Conservation (phyloP, 176 grass and related monocot genomes). For the Cenchrus fungigraminus region DNA sequence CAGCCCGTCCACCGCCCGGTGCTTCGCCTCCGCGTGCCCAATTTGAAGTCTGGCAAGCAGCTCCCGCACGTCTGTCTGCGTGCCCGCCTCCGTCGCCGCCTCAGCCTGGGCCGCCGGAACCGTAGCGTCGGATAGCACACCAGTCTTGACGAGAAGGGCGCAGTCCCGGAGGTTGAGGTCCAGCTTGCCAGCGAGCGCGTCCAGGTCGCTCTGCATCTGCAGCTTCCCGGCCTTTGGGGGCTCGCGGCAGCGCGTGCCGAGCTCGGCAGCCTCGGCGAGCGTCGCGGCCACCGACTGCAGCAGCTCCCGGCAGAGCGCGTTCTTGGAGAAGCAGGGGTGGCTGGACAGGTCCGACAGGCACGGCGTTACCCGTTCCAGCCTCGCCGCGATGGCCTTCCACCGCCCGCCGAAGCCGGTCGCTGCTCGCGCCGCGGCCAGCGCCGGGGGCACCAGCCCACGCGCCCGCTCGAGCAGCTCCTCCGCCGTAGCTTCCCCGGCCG, state of each 20-base stretch:
- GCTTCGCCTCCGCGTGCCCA: slow-evolving; percentile 89
- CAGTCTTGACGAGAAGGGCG: slow-evolving; percentile 84
- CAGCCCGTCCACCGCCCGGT: slow-evolving; percentile 74
- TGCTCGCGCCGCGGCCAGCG: slow-evolving; percentile 50
- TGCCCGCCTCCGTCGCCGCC: not conserved
- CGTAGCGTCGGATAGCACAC: slow-evolving; percentile 71
- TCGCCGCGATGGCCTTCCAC: slow-evolving; percentile 80
- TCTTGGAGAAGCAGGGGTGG: slow-evolving; percentile 91
- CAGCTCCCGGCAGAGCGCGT: slow-evolving; percentile 80
- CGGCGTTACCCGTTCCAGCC: slow-evolving; percentile 61
- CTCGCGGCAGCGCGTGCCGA: slow-evolving; percentile 56
- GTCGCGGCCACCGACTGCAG: slow-evolving; percentile 70
- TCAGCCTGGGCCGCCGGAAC: slow-evolving; percentile 28
- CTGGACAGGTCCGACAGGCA: slow-evolving; percentile 93
- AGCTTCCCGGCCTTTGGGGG: slow-evolving; percentile 58
- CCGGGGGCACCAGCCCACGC: slow-evolving; percentile 49
- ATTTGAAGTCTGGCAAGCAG: slow-evolving; percentile 90
- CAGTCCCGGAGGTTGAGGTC: slow-evolving; percentile 94
- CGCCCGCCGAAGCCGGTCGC: slow-evolving; percentile 57
- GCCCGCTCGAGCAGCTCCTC: slow-evolving; percentile 61
- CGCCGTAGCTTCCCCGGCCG: slow-evolving; percentile 43
- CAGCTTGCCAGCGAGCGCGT: slow-evolving; percentile 81
- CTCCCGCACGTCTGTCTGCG: slow-evolving; percentile 71
- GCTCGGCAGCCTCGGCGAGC: slow-evolving; percentile 64
- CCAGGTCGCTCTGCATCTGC: slow-evolving; percentile 96